phyloP scores from a whole-genome alignment of 163 green algal species.

The Chlamydomonas reinhardtii region DNA sequence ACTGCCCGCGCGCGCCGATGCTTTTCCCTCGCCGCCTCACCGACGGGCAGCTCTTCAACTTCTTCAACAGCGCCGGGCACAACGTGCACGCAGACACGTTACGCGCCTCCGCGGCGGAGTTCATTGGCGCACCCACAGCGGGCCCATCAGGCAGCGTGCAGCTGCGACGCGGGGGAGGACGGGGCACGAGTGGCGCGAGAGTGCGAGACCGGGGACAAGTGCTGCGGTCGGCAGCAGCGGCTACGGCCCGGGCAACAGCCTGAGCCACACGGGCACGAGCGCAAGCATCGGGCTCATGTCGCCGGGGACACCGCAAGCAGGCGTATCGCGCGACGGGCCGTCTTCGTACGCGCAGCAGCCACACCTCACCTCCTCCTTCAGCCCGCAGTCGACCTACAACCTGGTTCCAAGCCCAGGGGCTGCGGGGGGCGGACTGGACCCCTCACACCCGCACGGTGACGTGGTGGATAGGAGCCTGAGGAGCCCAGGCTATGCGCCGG shows the following conservation, averaged over 20 bases:
- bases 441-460: background rate
- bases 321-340: background rate
- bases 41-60: constrained; percentile 62
- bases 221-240: too few relatives aligned
- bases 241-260: too few relatives aligned
- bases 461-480: background rate
- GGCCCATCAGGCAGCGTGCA: background rate
- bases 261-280: background rate
- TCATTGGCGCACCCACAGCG: background rate
- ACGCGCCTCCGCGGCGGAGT: background rate
- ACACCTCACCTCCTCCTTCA: background rate
- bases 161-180: background rate
- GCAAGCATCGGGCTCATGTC: background rate
- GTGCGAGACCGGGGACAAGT: background rate
- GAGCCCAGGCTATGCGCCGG: too few relatives aligned
- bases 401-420: background rate
- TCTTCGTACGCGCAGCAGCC: background rate
- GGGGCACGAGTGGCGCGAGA: background rate
- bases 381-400: too few relatives aligned
- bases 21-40: constrained; percentile 64
- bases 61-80: constrained; percentile 43
- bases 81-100: constrained; percentile 12
- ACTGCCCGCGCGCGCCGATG: constrained; percentile 55
- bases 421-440: background rate
- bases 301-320: background rate